Percentiles rank a stretch among this genome's conserved stretches.
phyloP scores from a whole-genome alignment of 2,329 filamentous ascomycete genomes.

The Aspergillus brunneoviolaceus region DNA sequence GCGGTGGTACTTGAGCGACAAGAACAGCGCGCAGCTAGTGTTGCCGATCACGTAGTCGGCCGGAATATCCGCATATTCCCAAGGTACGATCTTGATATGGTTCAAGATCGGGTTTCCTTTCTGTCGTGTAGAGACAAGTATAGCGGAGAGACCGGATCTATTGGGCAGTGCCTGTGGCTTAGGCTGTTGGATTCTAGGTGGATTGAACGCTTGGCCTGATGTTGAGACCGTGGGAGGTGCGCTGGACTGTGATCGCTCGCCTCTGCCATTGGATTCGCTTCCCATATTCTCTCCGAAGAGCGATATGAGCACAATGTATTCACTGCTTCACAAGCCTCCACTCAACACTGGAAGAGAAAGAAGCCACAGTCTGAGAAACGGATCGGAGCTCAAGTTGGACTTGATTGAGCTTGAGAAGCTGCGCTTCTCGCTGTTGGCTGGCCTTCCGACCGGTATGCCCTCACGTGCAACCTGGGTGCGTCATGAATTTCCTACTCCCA shows the following conservation, averaged over 20 bases:
- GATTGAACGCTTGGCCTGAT: slow-evolving; percentile 33
- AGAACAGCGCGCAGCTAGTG: slow-evolving; percentile 87
- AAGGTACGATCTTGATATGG: slow-evolving; percentile 75
- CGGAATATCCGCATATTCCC: slow-evolving; percentile 97
- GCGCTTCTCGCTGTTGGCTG: neutral
- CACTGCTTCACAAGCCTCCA: neutral
- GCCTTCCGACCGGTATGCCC: neutral
- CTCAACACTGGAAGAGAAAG: neutral
- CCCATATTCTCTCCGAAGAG: neutral
- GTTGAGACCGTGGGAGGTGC: slow-evolving; percentile 33
- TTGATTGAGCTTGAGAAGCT: neutral
- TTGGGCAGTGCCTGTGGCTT: slow-evolving; percentile 81
- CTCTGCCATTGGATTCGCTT: slow-evolving; percentile 16
- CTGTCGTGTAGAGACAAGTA: slow-evolving; percentile 86
- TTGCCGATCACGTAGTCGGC: slow-evolving; percentile 87
- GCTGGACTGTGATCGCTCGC: neutral
- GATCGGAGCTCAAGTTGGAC: too few relatives aligned
- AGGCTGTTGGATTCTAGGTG: slow-evolving; percentile 72
- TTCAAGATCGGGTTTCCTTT: slow-evolving; percentile 93
- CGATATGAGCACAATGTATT: neutral
- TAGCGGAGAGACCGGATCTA: slow-evolving; percentile 67
- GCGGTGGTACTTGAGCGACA: slow-evolving; percentile 95
- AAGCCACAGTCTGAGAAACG: neutral
- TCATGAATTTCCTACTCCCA: neutral
- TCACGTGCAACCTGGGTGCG: neutral